Evolutionary conservation across 2,329 filamentous ascomycete species (phyloP), one percentile per base, ranked within the genome.

Genomic region (Aspergillus niger): DNA sequence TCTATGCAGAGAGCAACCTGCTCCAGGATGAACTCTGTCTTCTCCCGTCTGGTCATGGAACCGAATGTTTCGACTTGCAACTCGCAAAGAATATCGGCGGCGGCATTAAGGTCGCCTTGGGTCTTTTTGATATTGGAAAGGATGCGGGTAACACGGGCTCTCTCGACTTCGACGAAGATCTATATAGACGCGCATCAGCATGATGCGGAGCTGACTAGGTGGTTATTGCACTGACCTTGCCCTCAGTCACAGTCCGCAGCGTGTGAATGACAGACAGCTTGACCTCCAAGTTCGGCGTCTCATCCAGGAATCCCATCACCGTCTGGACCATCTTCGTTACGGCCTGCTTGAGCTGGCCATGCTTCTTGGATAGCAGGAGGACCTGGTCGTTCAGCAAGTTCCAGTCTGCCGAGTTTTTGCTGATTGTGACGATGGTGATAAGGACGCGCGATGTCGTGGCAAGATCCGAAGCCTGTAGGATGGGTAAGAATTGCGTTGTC

Each of bases 111-210:
- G 73, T 99, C 94, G 65, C 93, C 94, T 79, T 98, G 92, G 66
- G 91, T 82, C 80, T 96, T 97, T 85, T 98, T 98, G 83, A 99
- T 98, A 78, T 97, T 88, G 55, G 95, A 98, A 11, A 99, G 85
- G 67, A 97, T 96, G 75, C 90, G 92, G 70, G 95, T 99, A 62
- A 99, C 89, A 68, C 95, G 91, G 66, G 95, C 95, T 68, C 95
- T 89, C 84, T 99, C 95, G 56, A 99, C 95, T 82, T 99, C 95
- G 70, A 99, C 94, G 72, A 99, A 99, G 76, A 99, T 99, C 90
- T 89, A 67, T 39, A 55, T 51, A 47, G 10, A 26, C 13, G 39
- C 26, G 28, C 39, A 24, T 55, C 8, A 55, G 53, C 26, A 26
- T 8, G 26, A 41, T 44, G n/a, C 43, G 13, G 53, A 32, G 10